These are phyloP conservation scores for Xylaria acuta DNA, from an alignment of 495 filamentous ascomycete species.

Conservation along the genomic window DNA sequence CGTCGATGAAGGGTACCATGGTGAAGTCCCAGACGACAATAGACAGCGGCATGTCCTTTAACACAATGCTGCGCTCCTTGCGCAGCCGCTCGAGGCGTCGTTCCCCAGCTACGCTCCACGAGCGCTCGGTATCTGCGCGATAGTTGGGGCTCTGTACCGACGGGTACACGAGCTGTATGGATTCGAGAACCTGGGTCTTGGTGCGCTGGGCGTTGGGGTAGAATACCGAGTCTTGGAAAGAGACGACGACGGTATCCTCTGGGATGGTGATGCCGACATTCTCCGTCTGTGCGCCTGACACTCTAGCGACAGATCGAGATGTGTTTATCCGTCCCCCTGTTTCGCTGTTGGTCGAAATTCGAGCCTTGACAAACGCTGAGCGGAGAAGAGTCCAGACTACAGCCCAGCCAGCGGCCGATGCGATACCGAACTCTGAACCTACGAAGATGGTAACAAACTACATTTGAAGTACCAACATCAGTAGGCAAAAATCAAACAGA, in stretches of 20 bases:
- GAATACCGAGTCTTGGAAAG: conserved; percentile 52
- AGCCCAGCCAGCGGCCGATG: conserved; percentile 53
- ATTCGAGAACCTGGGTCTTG: conserved; percentile 49
- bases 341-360: conserved; percentile 30
- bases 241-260: conserved; percentile 48
- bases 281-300: conserved; percentile 26
- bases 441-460: conserved; percentile 57
- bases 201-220: conserved; percentile 57
- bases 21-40: conserved; percentile 42
- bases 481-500: neutral
- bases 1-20: conserved; percentile 41
- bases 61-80: conserved; percentile 26
- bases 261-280: conserved; percentile 36
- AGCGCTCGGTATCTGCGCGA: conserved; percentile 44
- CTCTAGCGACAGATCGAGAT: conserved; percentile 18
- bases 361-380: conserved; percentile 46
- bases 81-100: conserved; percentile 41
- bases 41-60: conserved; percentile 37
- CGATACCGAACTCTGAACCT: conserved; percentile 56
- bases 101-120: conserved; percentile 55
- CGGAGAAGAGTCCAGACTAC: conserved; percentile 54
- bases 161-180: conserved; percentile 46
- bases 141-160: conserved; percentile 44
- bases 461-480: neutral
- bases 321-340: conserved; percentile 21